These are phyloP conservation scores for Rhypophila decipiens DNA, from an alignment of 495 filamentous ascomycete species.

Conservation along the genomic window DNA sequence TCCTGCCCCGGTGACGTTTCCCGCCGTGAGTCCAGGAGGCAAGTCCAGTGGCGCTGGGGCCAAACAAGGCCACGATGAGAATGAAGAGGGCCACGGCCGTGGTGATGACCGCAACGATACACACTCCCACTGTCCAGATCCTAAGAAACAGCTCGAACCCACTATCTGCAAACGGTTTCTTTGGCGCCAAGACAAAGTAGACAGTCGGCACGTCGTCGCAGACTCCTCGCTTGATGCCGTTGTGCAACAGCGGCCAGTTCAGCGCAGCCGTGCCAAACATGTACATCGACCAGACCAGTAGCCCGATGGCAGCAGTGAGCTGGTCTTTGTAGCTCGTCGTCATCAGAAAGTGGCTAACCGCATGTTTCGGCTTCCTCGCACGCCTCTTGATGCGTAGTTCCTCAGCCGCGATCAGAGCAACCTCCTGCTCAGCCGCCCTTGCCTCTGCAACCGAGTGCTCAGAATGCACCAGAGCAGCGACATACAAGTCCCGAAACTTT, in stretches of 20 bases:
- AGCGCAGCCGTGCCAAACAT: slow-evolving; percentile 24
- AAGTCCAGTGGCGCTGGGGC: slow-evolving; percentile 11
- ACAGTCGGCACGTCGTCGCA: slow-evolving; percentile 26
- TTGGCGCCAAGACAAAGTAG: slow-evolving; percentile 23
- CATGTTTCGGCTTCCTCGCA: slow-evolving; percentile 10
- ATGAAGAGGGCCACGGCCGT: slow-evolving; percentile 18
- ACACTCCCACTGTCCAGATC: slow-evolving; percentile 25
- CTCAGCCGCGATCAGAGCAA: slow-evolving; percentile 19
- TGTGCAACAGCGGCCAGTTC: slow-evolving; percentile 22
- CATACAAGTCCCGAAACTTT: slow-evolving; percentile 24
- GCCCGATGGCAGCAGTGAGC: slow-evolving; percentile 19
- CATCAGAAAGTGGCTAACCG: slow-evolving; percentile 17
- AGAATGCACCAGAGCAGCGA: slow-evolving; percentile 22
- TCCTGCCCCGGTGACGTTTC: background rate
- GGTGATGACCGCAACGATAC: slow-evolving; percentile 22
- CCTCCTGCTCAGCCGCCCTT: slow-evolving; percentile 21
- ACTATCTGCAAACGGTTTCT: slow-evolving; percentile 20
- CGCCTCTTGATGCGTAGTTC: slow-evolving; percentile 19
- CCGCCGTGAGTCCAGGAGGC: background rate
- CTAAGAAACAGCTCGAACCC: slow-evolving; percentile 18
- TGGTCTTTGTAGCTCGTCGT: slow-evolving; percentile 24
- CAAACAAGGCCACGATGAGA: slow-evolving; percentile 14
- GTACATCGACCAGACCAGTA: slow-evolving; percentile 21
- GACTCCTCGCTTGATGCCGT: slow-evolving; percentile 16
- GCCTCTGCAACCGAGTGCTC: slow-evolving; percentile 15